These are phyloP conservation scores for Castanopsis chinensis DNA, from an alignment of 306 rosid genomes.

Conservation along the genomic window DNA sequence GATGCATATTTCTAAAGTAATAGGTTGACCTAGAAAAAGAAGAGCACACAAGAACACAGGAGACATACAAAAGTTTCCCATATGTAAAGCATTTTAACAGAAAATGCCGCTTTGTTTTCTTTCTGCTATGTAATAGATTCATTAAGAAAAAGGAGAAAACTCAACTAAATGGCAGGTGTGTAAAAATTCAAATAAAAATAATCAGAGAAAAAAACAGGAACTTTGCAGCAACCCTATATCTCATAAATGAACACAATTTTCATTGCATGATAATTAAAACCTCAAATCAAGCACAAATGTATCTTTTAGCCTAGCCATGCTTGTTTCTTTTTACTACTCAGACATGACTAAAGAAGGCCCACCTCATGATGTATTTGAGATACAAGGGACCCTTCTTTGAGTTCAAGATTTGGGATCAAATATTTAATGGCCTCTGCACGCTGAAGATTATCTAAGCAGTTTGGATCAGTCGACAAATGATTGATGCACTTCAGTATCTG, in stretches of 20 bases:
- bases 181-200: too few relatives aligned
- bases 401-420: slow-evolving; percentile 96
- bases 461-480: slow-evolving; percentile 96
- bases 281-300: not conserved
- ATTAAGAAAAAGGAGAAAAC: too few relatives aligned
- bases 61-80: not conserved
- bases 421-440: slow-evolving; percentile 98
- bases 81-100: not conserved
- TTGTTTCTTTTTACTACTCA: not conserved
- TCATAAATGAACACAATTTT: too few relatives aligned
- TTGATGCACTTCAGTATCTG: slow-evolving; percentile 91
- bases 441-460: slow-evolving; percentile 98
- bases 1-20: not conserved
- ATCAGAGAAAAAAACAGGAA: too few relatives aligned
- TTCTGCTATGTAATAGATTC: too few relatives aligned
- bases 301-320: slow-evolving; percentile 8
- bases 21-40: not conserved
- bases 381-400: slow-evolving; percentile 91
- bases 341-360: slow-evolving; percentile 26
- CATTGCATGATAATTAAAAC: not conserved
- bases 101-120: too few relatives aligned
- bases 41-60: not conserved
- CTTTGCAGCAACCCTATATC: too few relatives aligned
- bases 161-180: too few relatives aligned
- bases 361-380: slow-evolving; percentile 96